Conservation (phyloP, 1,284 basidiomycete species). For the Pterulicium gracile region DNA sequence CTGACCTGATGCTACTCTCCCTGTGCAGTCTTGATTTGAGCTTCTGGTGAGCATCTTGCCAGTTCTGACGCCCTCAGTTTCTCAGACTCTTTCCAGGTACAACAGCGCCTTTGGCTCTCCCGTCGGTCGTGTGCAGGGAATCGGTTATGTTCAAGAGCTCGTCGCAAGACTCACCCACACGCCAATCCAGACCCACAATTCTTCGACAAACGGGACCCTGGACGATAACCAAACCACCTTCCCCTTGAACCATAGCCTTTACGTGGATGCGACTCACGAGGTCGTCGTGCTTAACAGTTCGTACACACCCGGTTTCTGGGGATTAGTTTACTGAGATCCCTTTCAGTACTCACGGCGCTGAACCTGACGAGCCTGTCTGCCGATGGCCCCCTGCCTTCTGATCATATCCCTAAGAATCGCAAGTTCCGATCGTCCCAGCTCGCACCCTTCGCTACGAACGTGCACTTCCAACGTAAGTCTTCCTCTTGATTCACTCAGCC, state of each 20-base stretch:
- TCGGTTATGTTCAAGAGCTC: conserved; percentile 79
- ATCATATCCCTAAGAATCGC: conserved; percentile 53
- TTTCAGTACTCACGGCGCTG: conserved; percentile 56
- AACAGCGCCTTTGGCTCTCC: conserved; percentile 75
- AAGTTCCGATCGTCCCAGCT: conserved; percentile 57
- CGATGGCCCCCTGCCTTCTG: conserved; percentile 58
- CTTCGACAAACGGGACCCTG: conserved; percentile 73
- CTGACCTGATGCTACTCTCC: conserved; percentile 1
- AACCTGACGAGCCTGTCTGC: conserved; percentile 64
- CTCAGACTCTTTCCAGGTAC: conserved; percentile 38
- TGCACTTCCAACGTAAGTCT: conserved; percentile 62
- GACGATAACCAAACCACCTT: conserved; percentile 62
- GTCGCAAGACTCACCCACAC: conserved; percentile 71
- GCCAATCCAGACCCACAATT: conserved; percentile 58
- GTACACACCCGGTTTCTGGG: conserved; percentile 12
- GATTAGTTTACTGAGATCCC: conserved; percentile 2
- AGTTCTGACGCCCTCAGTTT: conserved; percentile 1
- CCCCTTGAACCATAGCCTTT: conserved; percentile 73
- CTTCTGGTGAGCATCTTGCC: conserved; percentile 31
- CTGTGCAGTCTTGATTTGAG: conserved; percentile 32
- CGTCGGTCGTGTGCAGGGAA: conserved; percentile 67
- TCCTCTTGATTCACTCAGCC: conserved; percentile 5
- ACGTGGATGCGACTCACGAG: conserved; percentile 82
- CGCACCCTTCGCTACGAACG: conserved; percentile 69
- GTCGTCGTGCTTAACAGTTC: conserved; percentile 74